Conservation (phyloP, 2,329 filamentous ascomycete genomes). For the Claviceps humidiphila region DNA sequence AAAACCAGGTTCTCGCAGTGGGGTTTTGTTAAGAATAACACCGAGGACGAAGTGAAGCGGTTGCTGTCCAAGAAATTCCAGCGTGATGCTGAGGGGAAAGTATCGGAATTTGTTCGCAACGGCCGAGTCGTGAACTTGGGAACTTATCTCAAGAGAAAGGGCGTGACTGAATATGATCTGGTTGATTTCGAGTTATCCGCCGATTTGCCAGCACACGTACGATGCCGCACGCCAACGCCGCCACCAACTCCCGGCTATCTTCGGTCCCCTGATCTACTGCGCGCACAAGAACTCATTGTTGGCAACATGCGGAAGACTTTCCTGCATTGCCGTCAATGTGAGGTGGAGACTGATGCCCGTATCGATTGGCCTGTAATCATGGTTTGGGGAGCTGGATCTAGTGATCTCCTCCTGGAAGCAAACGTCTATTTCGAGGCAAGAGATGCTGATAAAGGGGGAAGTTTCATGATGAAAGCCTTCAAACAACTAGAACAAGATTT, state of each 20-base stretch:
- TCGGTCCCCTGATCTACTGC: conserved; percentile 28
- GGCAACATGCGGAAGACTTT: conserved; percentile 32
- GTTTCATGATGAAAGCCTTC: conserved; percentile 28
- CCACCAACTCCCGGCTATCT: conserved; percentile 28
- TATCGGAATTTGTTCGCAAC: conserved; percentile 39
- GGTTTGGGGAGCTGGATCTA: conserved; percentile 31
- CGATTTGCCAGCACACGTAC: conserved; percentile 29
- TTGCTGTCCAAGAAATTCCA: conserved; percentile 39
- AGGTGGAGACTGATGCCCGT: conserved; percentile 23
- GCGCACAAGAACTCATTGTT: conserved; percentile 30
- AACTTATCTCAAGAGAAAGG: conserved; percentile 39
- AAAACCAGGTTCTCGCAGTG: conserved; percentile 42
- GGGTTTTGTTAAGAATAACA: conserved; percentile 43
- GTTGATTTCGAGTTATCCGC: conserved; percentile 30
- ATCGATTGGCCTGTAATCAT: conserved; percentile 28
- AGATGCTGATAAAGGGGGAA: conserved; percentile 26
- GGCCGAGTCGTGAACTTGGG: conserved; percentile 37
- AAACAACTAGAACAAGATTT: conserved; percentile 29
- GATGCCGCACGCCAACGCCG: conserved; percentile 31
- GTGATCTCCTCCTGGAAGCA: conserved; percentile 29
- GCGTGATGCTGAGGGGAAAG: conserved; percentile 38
- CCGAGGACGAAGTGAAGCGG: conserved; percentile 37
- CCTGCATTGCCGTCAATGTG: conserved; percentile 29
- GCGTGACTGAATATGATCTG: conserved; percentile 39
- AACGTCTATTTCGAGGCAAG: conserved; percentile 28